Conservation (phyloP, 2,329 filamentous ascomycete genomes). For the Fusarium fujikuroi region DNA sequence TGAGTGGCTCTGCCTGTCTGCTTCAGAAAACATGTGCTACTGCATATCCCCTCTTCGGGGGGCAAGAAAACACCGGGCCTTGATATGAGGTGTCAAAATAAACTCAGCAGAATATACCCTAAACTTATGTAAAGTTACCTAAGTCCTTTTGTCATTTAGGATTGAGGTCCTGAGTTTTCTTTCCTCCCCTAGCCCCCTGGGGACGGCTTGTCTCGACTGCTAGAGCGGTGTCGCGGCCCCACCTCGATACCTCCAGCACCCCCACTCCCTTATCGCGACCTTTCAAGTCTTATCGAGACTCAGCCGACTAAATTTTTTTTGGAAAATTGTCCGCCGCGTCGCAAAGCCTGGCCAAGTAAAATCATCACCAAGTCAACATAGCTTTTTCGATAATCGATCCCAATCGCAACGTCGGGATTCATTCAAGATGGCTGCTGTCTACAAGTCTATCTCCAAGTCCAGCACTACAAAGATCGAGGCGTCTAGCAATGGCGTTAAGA, state of each 20-base stretch:
- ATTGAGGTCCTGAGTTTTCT: no score
- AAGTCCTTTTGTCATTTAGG: no score
- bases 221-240: conserved; percentile 39
- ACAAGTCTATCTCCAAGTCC: conserved; percentile 77
- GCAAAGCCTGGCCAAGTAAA: conserved; percentile 31
- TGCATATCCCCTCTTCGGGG: background rate
- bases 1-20: conserved; percentile 1
- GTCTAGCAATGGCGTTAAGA: conserved; percentile 62
- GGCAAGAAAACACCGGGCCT: no score
- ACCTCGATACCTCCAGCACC: conserved; percentile 7
- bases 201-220: conserved; percentile 19
- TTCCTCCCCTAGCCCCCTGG: background rate
- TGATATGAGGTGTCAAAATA: no score
- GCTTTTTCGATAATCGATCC: conserved; percentile 9
- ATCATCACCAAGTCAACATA: conserved; percentile 31
- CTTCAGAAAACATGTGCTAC: conserved; percentile 6
- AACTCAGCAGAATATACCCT: no score
- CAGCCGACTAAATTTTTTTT: conserved; percentile 46
- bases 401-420: conserved; percentile 14
- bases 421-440: conserved; percentile 71
- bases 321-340: conserved; percentile 37
- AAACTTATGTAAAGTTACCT: no score
- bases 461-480: conserved; percentile 61
- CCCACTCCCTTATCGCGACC: conserved; percentile 43
- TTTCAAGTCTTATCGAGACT: conserved; percentile 46